Evolutionary conservation across 2,329 filamentous ascomycete species (phyloP).

Genomic region (Ophiostoma sp.): DNA sequence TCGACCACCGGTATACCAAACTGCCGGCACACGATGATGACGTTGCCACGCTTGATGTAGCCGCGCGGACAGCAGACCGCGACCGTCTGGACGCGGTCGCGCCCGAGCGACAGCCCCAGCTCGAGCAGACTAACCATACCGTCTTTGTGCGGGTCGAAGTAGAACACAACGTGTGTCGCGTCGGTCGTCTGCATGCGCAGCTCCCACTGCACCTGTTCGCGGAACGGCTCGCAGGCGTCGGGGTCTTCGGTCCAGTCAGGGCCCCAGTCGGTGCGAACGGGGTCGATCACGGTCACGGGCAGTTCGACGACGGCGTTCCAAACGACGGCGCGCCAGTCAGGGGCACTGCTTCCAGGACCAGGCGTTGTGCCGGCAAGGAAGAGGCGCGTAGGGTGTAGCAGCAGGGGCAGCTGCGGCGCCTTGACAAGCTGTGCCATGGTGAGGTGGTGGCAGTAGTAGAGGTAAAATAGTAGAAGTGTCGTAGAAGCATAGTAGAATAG

Average conservation of each 20-base stretch:
- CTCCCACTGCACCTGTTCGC: constrained; percentile 57
- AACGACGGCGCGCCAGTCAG: constrained; percentile 49
- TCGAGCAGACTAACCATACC: constrained; percentile 57
- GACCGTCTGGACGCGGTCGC: constrained; percentile 28
- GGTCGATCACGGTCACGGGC: constrained; percentile 53
- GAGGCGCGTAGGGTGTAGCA: constrained; percentile 33
- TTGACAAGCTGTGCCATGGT: constrained; percentile 30
- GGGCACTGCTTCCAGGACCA: not conserved
- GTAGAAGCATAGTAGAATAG: too few relatives aligned
- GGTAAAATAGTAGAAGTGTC: not conserved
- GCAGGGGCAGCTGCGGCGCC: constrained; percentile 28
- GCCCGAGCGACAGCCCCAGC: constrained; percentile 47
- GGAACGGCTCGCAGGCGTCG: constrained; percentile 40
- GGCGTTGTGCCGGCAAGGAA: constrained; percentile 58
- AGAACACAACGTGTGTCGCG: constrained; percentile 52
- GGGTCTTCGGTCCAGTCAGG: constrained; percentile 47
- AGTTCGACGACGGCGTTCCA: constrained; percentile 37
- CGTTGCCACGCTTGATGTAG: constrained; percentile 57
- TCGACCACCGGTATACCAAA: constrained; percentile 43
- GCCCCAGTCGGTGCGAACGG: constrained; percentile 53
- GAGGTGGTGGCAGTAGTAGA: not conserved
- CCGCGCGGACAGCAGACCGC: constrained; percentile 49
- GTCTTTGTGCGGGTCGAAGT: constrained; percentile 47
- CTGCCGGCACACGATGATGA: constrained; percentile 50
- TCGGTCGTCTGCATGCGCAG: constrained; percentile 46